Percentiles rank a stretch among this genome's conserved stretches.
These are phyloP conservation scores for Xylaria sp. DNA, from an alignment of 2,329 filamentous ascomycete genomes.

Conservation along the genomic window DNA sequence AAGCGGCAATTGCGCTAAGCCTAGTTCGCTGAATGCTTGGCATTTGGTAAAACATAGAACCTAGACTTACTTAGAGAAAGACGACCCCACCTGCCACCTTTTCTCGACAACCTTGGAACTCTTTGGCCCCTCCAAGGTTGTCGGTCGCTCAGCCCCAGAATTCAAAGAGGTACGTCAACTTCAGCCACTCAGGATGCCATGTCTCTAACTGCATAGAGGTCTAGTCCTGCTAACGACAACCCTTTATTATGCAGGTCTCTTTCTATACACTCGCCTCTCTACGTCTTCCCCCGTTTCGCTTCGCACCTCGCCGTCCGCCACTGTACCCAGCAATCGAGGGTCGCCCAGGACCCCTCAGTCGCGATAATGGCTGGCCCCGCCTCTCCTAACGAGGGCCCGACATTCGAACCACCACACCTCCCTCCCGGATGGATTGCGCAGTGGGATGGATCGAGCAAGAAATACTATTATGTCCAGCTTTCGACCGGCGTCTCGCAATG, in stretches of 20 bases:
- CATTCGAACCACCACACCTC: conserved; percentile 66
- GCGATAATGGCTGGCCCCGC: conserved; percentile 66
- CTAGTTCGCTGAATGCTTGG: no score
- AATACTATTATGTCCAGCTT: conserved; percentile 78
- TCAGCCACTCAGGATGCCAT: conserved; percentile 21
- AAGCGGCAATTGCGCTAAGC: no score
- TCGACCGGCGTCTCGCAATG: conserved; percentile 77
- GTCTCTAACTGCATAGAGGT: conserved; percentile 11
- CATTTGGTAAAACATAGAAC: no score
- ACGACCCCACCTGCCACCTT: conserved; percentile 5
- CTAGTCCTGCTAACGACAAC: conserved; percentile 21
- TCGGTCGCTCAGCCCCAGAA: conserved; percentile 25
- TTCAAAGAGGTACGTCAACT: conserved; percentile 30
- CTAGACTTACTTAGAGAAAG: no score
- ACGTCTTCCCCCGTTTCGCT: conserved; percentile 3
- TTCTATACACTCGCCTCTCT: conserved; percentile 5
- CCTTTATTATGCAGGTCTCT: conserved; percentile 24
- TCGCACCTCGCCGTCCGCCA: conserved; percentile 12
- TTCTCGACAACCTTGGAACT: conserved; percentile 1
- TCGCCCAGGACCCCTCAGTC: conserved; percentile 40
- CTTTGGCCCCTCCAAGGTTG: conserved; percentile 29
- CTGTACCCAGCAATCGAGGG: conserved; percentile 14
- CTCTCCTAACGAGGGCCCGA: conserved; percentile 68
- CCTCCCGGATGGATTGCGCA: conserved; percentile 76
- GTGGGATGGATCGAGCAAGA: conserved; percentile 71